These are phyloP conservation scores for Vickermania spadyakhi DNA, from an alignment of 208 protist species.

Conservation along the genomic window DNA sequence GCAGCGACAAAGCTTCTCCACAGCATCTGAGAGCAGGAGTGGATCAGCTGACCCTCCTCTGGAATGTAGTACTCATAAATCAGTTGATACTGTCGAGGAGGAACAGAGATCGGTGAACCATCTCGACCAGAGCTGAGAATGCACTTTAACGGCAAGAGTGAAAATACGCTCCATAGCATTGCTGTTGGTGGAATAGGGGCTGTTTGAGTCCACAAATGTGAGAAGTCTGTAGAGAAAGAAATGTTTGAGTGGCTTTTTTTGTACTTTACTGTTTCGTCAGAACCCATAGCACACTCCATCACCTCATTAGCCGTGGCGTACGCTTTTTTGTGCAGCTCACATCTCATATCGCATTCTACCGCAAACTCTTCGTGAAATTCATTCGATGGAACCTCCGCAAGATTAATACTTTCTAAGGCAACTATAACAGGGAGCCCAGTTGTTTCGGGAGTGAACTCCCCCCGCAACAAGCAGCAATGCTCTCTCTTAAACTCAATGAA, in stretches of 20 bases:
- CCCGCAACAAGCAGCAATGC: no score
- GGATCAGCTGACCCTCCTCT: neutral
- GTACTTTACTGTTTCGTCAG: no score
- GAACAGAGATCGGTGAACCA: neutral
- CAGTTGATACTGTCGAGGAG: slow-evolving; percentile 1
- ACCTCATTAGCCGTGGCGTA: neutral
- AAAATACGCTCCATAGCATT: neutral
- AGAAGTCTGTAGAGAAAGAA: neutral
- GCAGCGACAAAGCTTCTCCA: neutral
- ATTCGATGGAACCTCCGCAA: no score
- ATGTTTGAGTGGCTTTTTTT: neutral
- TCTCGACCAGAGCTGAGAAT: neutral
- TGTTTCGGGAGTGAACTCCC: no score
- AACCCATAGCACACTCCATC: neutral
- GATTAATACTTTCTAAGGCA: no score
- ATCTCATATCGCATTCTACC: neutral
- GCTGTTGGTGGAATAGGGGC: neutral
- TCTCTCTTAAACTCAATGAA: no score
- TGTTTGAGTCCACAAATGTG: neutral
- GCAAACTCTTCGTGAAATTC: neutral
- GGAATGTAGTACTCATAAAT: neutral
- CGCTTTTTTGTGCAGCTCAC: neutral
- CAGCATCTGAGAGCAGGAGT: neutral
- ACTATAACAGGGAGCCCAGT: no score
- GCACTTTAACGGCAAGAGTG: neutral